A percentile compares a stretch with the other conserved stretches of the same genome.
phyloP scores from a whole-genome alignment of 2,329 filamentous ascomycete genomes.

The Stachybotrys chlorohalonatus region DNA sequence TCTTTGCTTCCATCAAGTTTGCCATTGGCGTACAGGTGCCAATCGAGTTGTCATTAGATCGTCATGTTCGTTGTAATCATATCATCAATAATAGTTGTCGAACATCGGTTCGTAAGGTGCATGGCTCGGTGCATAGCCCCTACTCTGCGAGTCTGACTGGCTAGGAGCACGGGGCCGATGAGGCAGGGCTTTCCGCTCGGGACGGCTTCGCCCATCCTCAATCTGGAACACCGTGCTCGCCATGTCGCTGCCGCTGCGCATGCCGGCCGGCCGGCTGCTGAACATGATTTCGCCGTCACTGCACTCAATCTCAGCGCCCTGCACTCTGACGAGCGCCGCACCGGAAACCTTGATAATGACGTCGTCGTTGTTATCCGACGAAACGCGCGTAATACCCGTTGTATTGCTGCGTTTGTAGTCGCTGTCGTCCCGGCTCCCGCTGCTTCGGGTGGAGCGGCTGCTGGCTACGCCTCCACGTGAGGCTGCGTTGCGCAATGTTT shows the following conservation, averaged over 20 bases:
- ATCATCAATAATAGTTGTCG: slow-evolving; percentile 17
- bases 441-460: slow-evolving; percentile 50
- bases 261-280: slow-evolving; percentile 19
- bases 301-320: slow-evolving; percentile 46
- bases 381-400: slow-evolving; percentile 49
- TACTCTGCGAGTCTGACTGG: slow-evolving; percentile 36
- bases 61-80: slow-evolving; percentile 19
- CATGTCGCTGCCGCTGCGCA: slow-evolving; percentile 32
- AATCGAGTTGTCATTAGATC: slow-evolving; percentile 17
- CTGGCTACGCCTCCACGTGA: slow-evolving; percentile 36
- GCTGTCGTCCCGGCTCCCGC: slow-evolving; percentile 53
- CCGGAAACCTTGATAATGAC: slow-evolving; percentile 53
- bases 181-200: slow-evolving; percentile 31
- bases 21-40: background rate
- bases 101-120: slow-evolving; percentile 21
- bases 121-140: slow-evolving; percentile 20
- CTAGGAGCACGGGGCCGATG: slow-evolving; percentile 37
- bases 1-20: background rate
- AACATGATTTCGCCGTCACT: slow-evolving; percentile 52
- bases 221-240: slow-evolving; percentile 37
- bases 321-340: slow-evolving; percentile 45
- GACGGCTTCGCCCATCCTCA: slow-evolving; percentile 37
- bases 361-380: slow-evolving; percentile 43
- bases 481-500: slow-evolving; percentile 41
- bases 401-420: slow-evolving; percentile 54